Conservation (phyloP, 2,329 filamentous ascomycete species). For the Fusarium nelsonii region DNA sequence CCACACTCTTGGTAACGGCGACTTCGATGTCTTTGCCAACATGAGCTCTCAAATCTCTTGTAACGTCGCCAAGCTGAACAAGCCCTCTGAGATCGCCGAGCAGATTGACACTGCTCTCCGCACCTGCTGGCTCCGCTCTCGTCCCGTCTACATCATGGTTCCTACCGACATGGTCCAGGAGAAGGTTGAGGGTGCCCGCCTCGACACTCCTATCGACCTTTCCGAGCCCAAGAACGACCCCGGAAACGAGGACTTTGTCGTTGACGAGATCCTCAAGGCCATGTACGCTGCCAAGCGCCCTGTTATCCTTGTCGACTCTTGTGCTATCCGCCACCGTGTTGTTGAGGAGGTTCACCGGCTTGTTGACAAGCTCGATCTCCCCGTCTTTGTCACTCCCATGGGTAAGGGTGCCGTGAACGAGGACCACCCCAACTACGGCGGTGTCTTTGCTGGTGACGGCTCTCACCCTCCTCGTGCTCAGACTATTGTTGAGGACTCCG, state of each 20-base stretch:
- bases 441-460: slow-evolving; percentile 86
- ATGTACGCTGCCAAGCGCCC: slow-evolving; percentile 80
- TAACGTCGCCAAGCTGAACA: slow-evolving; percentile 76
- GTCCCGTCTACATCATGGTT: slow-evolving; percentile 86
- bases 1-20: slow-evolving; percentile 80
- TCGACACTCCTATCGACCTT: slow-evolving; percentile 79
- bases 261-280: slow-evolving; percentile 80
- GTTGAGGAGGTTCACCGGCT: slow-evolving; percentile 79
- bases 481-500: slow-evolving; percentile 74
- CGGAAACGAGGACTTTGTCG: slow-evolving; percentile 84
- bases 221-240: slow-evolving; percentile 72
- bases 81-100: slow-evolving; percentile 75
- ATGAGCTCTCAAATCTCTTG: slow-evolving; percentile 82
- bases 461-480: slow-evolving; percentile 73
- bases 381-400: slow-evolving; percentile 91
- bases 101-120: slow-evolving; percentile 83
- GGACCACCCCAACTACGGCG: slow-evolving; percentile 78
- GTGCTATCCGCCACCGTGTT: slow-evolving; percentile 81
- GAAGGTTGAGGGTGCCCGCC: slow-evolving; percentile 79
- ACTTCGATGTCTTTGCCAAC: slow-evolving; percentile 85
- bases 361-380: slow-evolving; percentile 78
- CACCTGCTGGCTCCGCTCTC: slow-evolving; percentile 78
- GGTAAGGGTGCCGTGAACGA: slow-evolving; percentile 89
- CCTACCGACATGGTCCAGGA: slow-evolving; percentile 83
- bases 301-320: slow-evolving; percentile 85